Percentiles rank a stretch among this genome's conserved stretches.
phyloP scores from a whole-genome alignment of 306 rosid genomes.

The Fragaria iinumae region DNA sequence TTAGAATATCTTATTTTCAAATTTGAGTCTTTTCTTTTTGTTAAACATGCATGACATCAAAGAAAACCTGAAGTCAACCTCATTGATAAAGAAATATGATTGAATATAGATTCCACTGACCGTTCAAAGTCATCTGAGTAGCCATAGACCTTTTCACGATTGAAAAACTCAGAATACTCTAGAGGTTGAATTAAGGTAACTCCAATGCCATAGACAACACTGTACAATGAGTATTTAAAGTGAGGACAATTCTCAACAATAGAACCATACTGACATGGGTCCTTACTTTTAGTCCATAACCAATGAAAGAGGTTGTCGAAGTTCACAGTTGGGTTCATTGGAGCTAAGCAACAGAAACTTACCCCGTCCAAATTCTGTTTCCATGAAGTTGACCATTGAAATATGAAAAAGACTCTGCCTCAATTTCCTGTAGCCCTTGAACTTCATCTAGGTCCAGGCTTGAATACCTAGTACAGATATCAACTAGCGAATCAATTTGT shows the following conservation, averaged over 20 bases:
- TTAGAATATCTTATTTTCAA: not conserved
- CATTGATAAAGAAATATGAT: not conserved
- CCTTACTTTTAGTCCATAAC: not conserved
- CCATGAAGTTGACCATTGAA: constrained; percentile 78
- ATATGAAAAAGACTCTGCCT: constrained; percentile 61
- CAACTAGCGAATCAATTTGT: constrained; percentile 25
- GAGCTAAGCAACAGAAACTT: constrained; percentile 31
- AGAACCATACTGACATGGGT: not conserved
- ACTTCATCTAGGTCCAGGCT: constrained; percentile 63
- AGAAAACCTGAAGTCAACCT: not conserved
- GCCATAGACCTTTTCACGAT: constrained; percentile 73
- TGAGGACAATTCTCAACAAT: constrained; percentile 21
- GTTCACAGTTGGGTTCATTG: not conserved
- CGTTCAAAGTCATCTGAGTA: constrained; percentile 93
- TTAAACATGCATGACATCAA: not conserved
- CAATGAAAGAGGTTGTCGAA: not conserved
- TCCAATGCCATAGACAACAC: constrained; percentile 80
- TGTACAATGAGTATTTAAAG: constrained; percentile 37
- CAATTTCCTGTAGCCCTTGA: constrained; percentile 64
- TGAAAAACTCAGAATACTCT: constrained; percentile 63
- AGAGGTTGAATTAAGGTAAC: constrained; percentile 79
- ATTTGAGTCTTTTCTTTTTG: not conserved
- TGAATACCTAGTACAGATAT: constrained; percentile 50
- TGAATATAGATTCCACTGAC: constrained; percentile 37
- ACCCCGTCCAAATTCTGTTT: constrained; percentile 89